phyloP scores from a whole-genome alignment of 164 flowering plant genomes.

The Tetracentron sinense region DNA sequence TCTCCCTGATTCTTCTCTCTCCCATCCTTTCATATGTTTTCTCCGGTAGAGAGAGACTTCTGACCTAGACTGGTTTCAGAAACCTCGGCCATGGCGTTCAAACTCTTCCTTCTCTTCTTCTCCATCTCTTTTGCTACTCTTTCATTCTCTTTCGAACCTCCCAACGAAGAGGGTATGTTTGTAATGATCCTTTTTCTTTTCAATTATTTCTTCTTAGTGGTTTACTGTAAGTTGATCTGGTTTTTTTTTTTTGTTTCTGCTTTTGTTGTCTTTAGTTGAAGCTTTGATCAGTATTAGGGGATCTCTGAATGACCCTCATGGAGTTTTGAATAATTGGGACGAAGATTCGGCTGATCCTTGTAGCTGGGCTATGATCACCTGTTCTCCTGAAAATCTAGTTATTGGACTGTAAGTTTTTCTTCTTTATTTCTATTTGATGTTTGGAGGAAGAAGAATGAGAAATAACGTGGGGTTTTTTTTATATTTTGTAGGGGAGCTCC shows the following conservation, averaged over 20 bases:
- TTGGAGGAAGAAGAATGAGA: not conserved
- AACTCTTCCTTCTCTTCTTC: conserved; percentile 15
- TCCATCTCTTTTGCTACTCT: conserved; percentile 19
- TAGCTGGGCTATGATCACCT: conserved; percentile 95
- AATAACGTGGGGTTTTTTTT: not conserved
- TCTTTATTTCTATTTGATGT: not conserved
- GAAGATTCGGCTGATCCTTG: conserved; percentile 94
- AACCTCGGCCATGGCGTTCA: conserved; percentile 26
- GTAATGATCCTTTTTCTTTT: not conserved
- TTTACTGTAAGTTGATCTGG: not conserved
- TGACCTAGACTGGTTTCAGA: not conserved
- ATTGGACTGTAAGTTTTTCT: conserved; percentile 66
- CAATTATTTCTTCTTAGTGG: not conserved
- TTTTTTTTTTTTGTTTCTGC: conserved; percentile 2
- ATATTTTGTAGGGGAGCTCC: conserved; percentile 83
- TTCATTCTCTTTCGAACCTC: conserved; percentile 54
- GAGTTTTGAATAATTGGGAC: conserved; percentile 88
- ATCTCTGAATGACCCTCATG: conserved; percentile 67
- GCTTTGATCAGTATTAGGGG: conserved; percentile 64
- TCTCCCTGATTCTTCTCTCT: conserved; percentile 21
- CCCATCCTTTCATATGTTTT: conserved; percentile 2
- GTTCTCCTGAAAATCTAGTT: conserved; percentile 79
- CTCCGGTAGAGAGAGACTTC: not conserved
- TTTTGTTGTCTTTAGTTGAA: conserved; percentile 62
- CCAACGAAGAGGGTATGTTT: conserved; percentile 73